phyloP scores from a whole-genome alignment of 192 early-diverging fungal genomes.

The Haplosporangium gracile region DNA sequence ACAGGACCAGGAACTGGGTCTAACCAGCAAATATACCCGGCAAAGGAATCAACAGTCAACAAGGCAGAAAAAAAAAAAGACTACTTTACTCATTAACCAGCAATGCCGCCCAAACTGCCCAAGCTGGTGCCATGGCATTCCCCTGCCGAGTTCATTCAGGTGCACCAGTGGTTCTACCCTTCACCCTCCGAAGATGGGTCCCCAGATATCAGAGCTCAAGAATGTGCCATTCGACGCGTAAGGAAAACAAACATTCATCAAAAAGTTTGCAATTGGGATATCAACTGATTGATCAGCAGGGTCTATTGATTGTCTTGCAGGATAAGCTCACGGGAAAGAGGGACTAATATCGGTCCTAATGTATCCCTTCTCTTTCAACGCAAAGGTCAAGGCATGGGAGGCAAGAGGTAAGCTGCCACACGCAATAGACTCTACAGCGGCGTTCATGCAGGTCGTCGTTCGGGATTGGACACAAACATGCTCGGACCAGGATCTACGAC shows the following conservation, averaged over 20 bases:
- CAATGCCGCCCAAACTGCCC: slow-evolving; percentile 48
- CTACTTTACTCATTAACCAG: neutral
- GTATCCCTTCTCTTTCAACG: neutral
- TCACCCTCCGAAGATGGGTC: slow-evolving; percentile 29
- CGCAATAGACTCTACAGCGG: slow-evolving; percentile 74
- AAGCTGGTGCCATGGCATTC: slow-evolving; percentile 58
- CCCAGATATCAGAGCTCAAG: slow-evolving; percentile 43
- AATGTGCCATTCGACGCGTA: slow-evolving; percentile 50
- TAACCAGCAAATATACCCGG: too few relatives aligned
- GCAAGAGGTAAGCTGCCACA: slow-evolving; percentile 76
- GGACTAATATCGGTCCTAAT: neutral
- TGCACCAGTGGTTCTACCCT: slow-evolving; percentile 49
- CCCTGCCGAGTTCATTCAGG: slow-evolving; percentile 49
- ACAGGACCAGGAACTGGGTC: neutral
- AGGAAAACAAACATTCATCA: neutral
- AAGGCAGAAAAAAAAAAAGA: too few relatives aligned
- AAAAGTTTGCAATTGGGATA: neutral
- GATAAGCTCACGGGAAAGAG: neutral
- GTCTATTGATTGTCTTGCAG: neutral
- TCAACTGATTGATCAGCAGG: neutral
- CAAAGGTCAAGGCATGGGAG: slow-evolving; percentile 78
- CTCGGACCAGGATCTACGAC: slow-evolving; percentile 61
- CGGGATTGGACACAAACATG: slow-evolving; percentile 59
- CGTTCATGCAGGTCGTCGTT: slow-evolving; percentile 70
- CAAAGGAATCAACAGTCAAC: too few relatives aligned